Percentiles rank a stretch among this genome's conserved stretches.
Evolutionary conservation across 176 grass and related monocot genomes (phyloP).

Genomic region (Melocanna baccifera): DNA sequence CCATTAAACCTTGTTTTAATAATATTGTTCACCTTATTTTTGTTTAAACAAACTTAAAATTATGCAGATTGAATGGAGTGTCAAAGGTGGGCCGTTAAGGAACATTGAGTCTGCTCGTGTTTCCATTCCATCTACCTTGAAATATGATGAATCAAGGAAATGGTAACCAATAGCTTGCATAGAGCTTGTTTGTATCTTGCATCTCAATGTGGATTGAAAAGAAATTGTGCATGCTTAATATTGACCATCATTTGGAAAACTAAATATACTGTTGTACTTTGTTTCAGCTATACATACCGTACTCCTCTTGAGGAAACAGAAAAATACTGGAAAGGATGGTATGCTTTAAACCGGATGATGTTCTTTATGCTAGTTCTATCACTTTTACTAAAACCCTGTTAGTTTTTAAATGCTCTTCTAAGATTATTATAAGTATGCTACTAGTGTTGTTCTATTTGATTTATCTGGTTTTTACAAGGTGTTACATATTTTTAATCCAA

Average conservation of each 20-base stretch:
- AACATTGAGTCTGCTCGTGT: constrained; percentile 85
- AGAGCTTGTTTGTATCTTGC: not conserved
- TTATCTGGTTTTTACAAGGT: not conserved
- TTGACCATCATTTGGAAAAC: constrained; percentile 3
- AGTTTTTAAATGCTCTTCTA: not conserved
- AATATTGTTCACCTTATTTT: constrained; percentile 1
- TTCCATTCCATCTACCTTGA: constrained; percentile 83
- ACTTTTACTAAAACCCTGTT: not conserved
- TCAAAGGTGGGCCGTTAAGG: constrained; percentile 76
- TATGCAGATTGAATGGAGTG: constrained; percentile 77
- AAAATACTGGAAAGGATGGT: constrained; percentile 98
- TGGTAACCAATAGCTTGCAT: constrained; percentile 51
- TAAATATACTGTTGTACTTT: constrained; percentile 20
- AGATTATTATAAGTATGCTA: constrained; percentile 10
- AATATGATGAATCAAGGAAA: constrained; percentile 77
- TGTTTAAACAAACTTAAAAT: constrained; percentile 28
- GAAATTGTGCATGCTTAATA: not conserved
- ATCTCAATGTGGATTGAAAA: not conserved
- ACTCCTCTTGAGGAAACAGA: constrained; percentile 84
- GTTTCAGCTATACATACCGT: constrained; percentile 79
- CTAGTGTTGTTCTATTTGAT: not conserved
- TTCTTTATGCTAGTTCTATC: not conserved
- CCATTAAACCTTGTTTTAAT: not conserved
- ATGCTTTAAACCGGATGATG: constrained; percentile 20
- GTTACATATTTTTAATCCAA: constrained; percentile 16